Base-by-base conservation (phyloP, 2,329 filamentous ascomycete genomes). In the Colletotrichum sp. region DNA sequence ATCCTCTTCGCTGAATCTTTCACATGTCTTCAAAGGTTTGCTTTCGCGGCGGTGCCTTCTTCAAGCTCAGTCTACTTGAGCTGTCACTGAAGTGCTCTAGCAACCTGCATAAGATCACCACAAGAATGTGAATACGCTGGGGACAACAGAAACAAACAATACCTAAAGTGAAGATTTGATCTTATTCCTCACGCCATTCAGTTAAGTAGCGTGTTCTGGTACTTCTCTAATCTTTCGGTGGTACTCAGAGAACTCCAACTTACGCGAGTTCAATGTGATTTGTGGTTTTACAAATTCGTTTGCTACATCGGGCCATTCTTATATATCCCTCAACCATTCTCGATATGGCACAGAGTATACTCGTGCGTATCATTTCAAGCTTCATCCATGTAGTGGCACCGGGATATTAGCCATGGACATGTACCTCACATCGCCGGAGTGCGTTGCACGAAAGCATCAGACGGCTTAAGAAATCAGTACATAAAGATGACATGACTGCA, bases 51-150 rank as follows among this genome's bases (percentile, higher is more conserved):
- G n/a, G n/a, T n/a, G n/a, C n/a, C n/a, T n/a, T n/a, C n/a, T n/a
- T n/a, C n/a, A n/a, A n/a, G n/a, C n/a, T n/a, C n/a, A n/a, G n/a
- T n/a, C n/a, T n/a, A n/a, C n/a, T n/a, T n/a, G n/a, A n/a, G n/a
- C n/a, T n/a, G n/a, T n/a, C n/a, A n/a, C n/a, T n/a, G 38, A 12
- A 48, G 9, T 48, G 38, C n/a, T 12, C 38, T 0, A 48, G 38
- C 18, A 18, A 48, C n/a, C n/a, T n/a, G 9, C 5, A 6, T 12
- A 4, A 4, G 15, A 21, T n/a, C 18, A 48, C 1, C 6, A 48
- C 3, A 18, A 9, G 0, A 1, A 18, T 3, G 1, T 2, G 38
- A n/a, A 48, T 48, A 48, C 2, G 2, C 12, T n/a, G 18, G 18
- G 3, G 18, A 48, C 18, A 21, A 48, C 1, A 9, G 7, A 48